Evolutionary conservation across 208 protist genomes (phyloP).

Genomic region (Wallacemonas sp.): DNA sequence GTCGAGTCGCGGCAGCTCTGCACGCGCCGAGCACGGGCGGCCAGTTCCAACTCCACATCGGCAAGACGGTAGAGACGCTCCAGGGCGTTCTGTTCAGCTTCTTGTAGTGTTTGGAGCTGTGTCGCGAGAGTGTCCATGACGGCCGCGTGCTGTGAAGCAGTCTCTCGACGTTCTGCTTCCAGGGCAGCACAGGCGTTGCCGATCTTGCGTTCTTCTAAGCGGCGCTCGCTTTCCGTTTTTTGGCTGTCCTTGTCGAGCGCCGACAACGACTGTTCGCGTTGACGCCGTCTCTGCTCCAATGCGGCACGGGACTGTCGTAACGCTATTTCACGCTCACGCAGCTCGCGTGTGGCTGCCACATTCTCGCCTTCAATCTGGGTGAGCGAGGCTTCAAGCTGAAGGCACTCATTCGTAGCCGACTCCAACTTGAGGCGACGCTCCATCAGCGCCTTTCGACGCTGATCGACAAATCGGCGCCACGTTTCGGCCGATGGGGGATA

Average conservation of each 20-base stretch:
- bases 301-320: conserved; percentile 21
- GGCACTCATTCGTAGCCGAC: conserved; percentile 22
- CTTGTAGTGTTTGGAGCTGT: conserved; percentile 21
- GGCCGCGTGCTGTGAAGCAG: conserved; percentile 24
- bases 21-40: conserved; percentile 25
- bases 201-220: conserved; percentile 21
- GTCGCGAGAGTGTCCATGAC: conserved; percentile 25
- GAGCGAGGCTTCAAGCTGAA: conserved; percentile 42
- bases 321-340: conserved; percentile 27
- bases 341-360: conserved; percentile 24
- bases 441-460: conserved; percentile 16
- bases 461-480: conserved; percentile 27
- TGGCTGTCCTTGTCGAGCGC: not conserved
- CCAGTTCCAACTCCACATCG: conserved; percentile 25
- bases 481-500: conserved; percentile 8
- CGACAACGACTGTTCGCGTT: not conserved
- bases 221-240: conserved; percentile 16
- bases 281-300: conserved; percentile 3
- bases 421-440: conserved; percentile 21
- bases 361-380: conserved; percentile 43
- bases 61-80: conserved; percentile 26
- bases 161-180: conserved; percentile 17
- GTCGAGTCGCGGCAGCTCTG: conserved; percentile 23
- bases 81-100: conserved; percentile 19
- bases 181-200: conserved; percentile 30